Evolutionary conservation across 306 rosid genomes (phyloP), one percentile per base, ranked within the genome.

Genomic region (Bauhinia variegata): DNA sequence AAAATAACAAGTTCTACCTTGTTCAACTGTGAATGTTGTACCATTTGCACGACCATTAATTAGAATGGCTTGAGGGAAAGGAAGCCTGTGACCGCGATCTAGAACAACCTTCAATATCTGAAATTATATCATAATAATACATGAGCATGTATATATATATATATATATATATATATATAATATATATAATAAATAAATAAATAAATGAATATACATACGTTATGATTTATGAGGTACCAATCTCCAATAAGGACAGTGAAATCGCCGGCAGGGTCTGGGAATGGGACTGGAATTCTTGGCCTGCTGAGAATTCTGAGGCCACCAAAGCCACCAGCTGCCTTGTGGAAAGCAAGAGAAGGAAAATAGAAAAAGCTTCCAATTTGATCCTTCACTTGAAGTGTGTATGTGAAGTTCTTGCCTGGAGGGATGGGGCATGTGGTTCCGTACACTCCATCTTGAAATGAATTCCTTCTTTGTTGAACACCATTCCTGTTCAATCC

Each of bases 381-480:
- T 49, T 92, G 98, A 59, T 92, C 98, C 55, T 92, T 92, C 63
- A 89, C 80, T 73, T 92, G 98, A 8, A 92, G 82, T 15, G 74
- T 87, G 91, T 86, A 92, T 18, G 98, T 92, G 77, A 80, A 92
- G 72, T 92, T 92, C 81, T 89, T 76, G 31, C 98, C 96, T 4
- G 96, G 85, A 37, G 95, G 98, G 37, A 92, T 92, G 0, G 98
- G 91, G 68, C 98, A 92, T 37, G 92, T 92, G 5, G 96, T 89
- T 33, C 96, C 98, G 59, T 73, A 69, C 17, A 92, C 93, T 48
- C 96, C 98, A 44, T 92, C 96, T 76, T 89, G 78, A 46, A 73
- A 89, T 0, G 98, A 92, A 48, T 89, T 92, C 37, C 86, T 92
- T 78, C 98, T 89, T 48, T 89, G 95, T 8, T 89, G 96, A 63